A percentile compares a stretch with the other conserved stretches of the same genome.
These are phyloP conservation scores for Dissophora globulifera DNA, from an alignment of 192 early-diverging fungal species.

Conservation along the genomic window DNA sequence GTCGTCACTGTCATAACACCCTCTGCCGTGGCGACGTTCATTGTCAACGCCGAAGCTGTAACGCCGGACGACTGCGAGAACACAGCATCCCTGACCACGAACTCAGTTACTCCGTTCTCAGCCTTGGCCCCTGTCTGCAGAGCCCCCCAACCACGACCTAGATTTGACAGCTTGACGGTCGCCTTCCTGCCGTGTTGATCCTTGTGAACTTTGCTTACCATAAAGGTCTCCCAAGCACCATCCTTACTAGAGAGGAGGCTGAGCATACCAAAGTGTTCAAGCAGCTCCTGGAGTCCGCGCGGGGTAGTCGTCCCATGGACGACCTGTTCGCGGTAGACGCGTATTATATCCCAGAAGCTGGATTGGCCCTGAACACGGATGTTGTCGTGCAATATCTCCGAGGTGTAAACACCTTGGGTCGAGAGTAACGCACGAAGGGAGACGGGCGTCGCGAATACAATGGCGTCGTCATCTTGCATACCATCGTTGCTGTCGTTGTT, in stretches of 20 bases:
- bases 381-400: slow-evolving; percentile 36
- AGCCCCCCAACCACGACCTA: slow-evolving; percentile 33
- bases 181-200: slow-evolving; percentile 51
- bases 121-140: slow-evolving; percentile 4
- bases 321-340: slow-evolving; percentile 11
- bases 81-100: slow-evolving; percentile 9
- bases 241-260: slow-evolving; percentile 25
- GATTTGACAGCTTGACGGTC: slow-evolving; percentile 36
- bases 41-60: slow-evolving; percentile 45
- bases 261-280: slow-evolving; percentile 49
- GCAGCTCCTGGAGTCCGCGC: slow-evolving; percentile 25
- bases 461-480: slow-evolving; percentile 9
- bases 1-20: slow-evolving; percentile 15
- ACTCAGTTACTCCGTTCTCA: not conserved
- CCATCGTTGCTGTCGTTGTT: not conserved
- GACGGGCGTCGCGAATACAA: slow-evolving; percentile 46
- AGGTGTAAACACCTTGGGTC: slow-evolving; percentile 29
- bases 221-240: slow-evolving; percentile 39
- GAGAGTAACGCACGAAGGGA: slow-evolving; percentile 29
- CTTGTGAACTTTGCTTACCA: slow-evolving; percentile 30
- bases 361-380: slow-evolving; percentile 10
- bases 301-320: slow-evolving; percentile 12
- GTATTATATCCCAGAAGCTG: slow-evolving; percentile 28
- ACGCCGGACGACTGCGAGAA: slow-evolving; percentile 50
- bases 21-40: slow-evolving; percentile 32